Base-by-base conservation (phyloP, 176 grass and related monocot genomes). In the Pontederia crassipes region DNA sequence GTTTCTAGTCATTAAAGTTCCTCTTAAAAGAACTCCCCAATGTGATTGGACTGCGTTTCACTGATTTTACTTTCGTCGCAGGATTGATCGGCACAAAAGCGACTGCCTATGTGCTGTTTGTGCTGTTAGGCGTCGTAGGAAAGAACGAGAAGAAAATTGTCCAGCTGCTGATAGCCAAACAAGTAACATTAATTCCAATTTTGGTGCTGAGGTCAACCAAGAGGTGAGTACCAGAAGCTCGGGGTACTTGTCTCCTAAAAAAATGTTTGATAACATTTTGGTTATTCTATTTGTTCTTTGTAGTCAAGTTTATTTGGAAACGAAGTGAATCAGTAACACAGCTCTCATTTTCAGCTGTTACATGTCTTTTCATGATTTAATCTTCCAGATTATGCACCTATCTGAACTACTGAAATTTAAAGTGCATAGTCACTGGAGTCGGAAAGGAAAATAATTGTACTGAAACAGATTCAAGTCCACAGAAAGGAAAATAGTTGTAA, bases 51-150 rank as follows among this genome's bases (percentile, higher is more conserved):
- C 13, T 68, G 29, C n/a, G 40, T 28, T 48, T 77, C 57, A 88
- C 35, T 61, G 69, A 59, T 12, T 71, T 28, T 59, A 28, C 62
- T 24, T 80, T 65, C 50, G 54, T 55, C 77, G 60, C 76, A 90
- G 87, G 79, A 90, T 80, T 55, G 87, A 90, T 67, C 72, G 76
- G 28, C 87, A 90, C 58, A 86, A 90, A 71, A 71, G 58, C 68
- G 87, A 90, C 58, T 90, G 87, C 48, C 45, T 69, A 40, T 90
- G 87, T 68, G 87, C 87, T 72, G 87, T 90, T 63, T 90, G 87
- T 74, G 79, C 79, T 80, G 87, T 90, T 74, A 85, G 82, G 78
- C 73, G 87, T 0, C 82, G 82, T 20, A 82, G 84, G 69, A 90
- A 82, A 70, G 87, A 86, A 82, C 78, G 66, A 49, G 87, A 82